Evolutionary conservation across 2,329 filamentous ascomycete genomes (phyloP).

Genomic region (Neofusicoccum sp.): DNA sequence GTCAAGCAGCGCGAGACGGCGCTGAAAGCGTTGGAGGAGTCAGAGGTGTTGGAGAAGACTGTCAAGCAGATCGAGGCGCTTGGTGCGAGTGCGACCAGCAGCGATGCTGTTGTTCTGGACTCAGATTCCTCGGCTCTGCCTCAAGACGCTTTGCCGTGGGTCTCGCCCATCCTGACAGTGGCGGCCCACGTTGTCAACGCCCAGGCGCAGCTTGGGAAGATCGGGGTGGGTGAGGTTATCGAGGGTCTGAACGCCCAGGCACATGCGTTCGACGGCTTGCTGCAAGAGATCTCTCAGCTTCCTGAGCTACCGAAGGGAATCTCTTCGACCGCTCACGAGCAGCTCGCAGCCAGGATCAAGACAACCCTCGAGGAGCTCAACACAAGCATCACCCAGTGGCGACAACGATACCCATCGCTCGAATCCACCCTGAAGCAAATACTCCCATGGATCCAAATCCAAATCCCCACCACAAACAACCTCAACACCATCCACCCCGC

Average conservation of each 20-base stretch:
- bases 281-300: background rate
- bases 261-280: background rate
- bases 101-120: background rate
- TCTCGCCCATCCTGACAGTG: constrained; percentile 66
- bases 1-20: constrained; percentile 60
- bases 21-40: constrained; percentile 38
- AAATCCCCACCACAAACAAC: background rate
- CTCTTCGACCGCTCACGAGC: background rate
- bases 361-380: background rate
- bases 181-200: constrained; percentile 61
- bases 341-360: background rate
- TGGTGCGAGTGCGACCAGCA: constrained; percentile 20
- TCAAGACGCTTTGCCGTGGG: constrained; percentile 51
- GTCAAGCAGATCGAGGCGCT: constrained; percentile 34
- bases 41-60: constrained; percentile 41
- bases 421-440: constrained; percentile 1
- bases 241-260: background rate
- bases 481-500: background rate
- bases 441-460: background rate
- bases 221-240: constrained; percentile 19
- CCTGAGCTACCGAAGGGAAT: constrained; percentile 12
- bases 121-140: background rate
- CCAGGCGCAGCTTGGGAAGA: constrained; percentile 63
- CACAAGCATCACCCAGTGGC: background rate
- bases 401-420: background rate